Base-by-base conservation (phyloP, 352 stramenopile genomes). In the Phytopythium helicoides region DNA sequence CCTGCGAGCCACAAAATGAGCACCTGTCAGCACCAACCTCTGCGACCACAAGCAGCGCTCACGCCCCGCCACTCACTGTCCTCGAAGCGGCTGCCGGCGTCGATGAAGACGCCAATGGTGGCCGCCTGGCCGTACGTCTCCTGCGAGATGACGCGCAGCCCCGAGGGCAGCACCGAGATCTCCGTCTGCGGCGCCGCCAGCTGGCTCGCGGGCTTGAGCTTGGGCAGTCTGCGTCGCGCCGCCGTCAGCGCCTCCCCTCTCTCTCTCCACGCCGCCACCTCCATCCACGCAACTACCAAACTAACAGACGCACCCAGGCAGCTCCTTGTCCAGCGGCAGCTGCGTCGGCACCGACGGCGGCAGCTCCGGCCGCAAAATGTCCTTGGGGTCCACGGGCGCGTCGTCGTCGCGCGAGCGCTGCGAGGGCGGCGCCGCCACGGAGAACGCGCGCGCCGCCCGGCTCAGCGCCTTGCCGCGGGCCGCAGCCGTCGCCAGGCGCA, bases 51-150 rank as follows among this genome's bases (percentile, higher is more conserved):
- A n/a, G n/a, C n/a, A n/a, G n/a, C 15, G 22, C 25, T 49, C 19
- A 49, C 15, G 15, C 26, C 38, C 37, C 6, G 22, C 4, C 1
- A 46, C 60, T 26, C 42, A 86, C 70, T 58, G 48, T 89, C 67
- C 61, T 96, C 87, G 53, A 85, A 81, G 51, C 82, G 81, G 55
- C 86, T 97, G 50, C 94, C 95, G 31, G 91, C 87, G 56, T 98
- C 86, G 16, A 98, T 72, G 34, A 99, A 89, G 23, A 98, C 81
- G 26, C 95, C 96, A 54, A 99, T 72, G 3, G 95, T 97, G 39
- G 87, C 94, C 12, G 97, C 92, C 62, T 98, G 94, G 31, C 92
- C 94, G 66, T 98, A 98, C 16, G 88, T 98, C 65, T 99, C 95
- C 58, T 98, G 94, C 14, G 93, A 98, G 49, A 97, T 97, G 23